Base-by-base conservation (phyloP, 768 basidiomycete genomes). In the Boletus bicolor region DNA sequence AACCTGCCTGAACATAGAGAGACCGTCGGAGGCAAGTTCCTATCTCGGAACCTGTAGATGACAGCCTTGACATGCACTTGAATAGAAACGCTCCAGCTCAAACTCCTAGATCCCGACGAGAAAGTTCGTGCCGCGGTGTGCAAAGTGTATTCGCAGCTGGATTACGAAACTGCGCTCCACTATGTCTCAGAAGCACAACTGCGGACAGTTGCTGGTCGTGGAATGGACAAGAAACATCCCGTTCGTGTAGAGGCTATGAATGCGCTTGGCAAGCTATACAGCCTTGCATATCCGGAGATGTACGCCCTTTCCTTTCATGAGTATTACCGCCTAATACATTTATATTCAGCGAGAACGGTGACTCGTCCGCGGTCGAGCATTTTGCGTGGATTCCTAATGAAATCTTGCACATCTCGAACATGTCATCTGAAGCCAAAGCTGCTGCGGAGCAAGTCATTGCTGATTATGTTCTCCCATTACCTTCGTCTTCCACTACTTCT, bases 331-430 rank as follows among this genome's bases (percentile, higher is more conserved):
- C 53, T 61, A 19, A 64, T 36, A 5, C 17, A 10, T 19, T 21
- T 36, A 28, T 4, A 19, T 41, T 26, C 35, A 98, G 96, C 59
- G 93, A 96, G 68, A 86, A 85, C 56, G 83, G 85, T 39, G 91
- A 93, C 51, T 72, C 79, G 2, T 75, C 81, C 1, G 93, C 93
- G 2, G 78, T 87, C 32, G 64, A 75, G 15, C 90, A 95, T 44
- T 98, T 98, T 65, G 84, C 83, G 0, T 99, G 97, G 97, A 98
- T 99, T 57, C 94, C 97, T 0, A 79, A 86, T 28, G 75, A 79
- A 39, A 75, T 98, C 32, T 74, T 95, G 9, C 77, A 78, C 41
- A 79, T 81, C 57, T 75, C 79, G 9, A 71, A 75, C n/a, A 68
- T 79, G 17, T 79, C 76, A 14, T 37, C 69, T 0, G 89, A 91